phyloP scores from a whole-genome alignment of 2,329 filamentous ascomycete genomes.

The Fusarium compactum region DNA sequence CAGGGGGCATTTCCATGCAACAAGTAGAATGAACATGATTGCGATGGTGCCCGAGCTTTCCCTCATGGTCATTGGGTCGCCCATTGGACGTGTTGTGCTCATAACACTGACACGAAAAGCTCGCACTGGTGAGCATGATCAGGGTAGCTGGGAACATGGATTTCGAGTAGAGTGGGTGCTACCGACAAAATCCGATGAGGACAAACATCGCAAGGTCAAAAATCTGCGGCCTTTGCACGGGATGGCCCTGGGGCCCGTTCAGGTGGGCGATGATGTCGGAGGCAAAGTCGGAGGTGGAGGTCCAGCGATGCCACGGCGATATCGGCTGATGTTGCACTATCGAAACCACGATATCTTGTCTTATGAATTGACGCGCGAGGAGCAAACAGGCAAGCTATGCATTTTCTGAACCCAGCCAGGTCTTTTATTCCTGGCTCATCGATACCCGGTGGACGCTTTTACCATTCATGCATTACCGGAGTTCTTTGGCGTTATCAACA shows the following conservation, averaged over 20 bases:
- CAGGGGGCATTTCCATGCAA: constrained; percentile 50
- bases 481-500: constrained; percentile 19
- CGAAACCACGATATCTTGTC: constrained; percentile 76
- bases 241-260: constrained; percentile 74
- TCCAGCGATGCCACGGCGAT: constrained; percentile 59
- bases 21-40: constrained; percentile 67
- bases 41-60: constrained; percentile 75
- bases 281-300: constrained; percentile 35
- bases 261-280: constrained; percentile 53
- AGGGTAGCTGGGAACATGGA: constrained; percentile 53
- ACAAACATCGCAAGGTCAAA: constrained; percentile 50
- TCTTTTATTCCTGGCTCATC: constrained; percentile 23
- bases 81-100: constrained; percentile 74
- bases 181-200: constrained; percentile 62
- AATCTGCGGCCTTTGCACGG: constrained; percentile 70
- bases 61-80: constrained; percentile 75
- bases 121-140: constrained; percentile 36
- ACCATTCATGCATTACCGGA: constrained; percentile 2
- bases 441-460: constrained; percentile 32
- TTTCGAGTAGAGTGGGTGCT: constrained; percentile 68
- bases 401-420: constrained; percentile 48
- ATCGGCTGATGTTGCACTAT: constrained; percentile 78
- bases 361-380: constrained; percentile 71
- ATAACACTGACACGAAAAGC: constrained; percentile 64
- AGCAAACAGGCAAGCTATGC: constrained; percentile 52